phyloP scores from a whole-genome alignment of 192 early-diverging fungal genomes.

The Linnemannia hyalina region DNA sequence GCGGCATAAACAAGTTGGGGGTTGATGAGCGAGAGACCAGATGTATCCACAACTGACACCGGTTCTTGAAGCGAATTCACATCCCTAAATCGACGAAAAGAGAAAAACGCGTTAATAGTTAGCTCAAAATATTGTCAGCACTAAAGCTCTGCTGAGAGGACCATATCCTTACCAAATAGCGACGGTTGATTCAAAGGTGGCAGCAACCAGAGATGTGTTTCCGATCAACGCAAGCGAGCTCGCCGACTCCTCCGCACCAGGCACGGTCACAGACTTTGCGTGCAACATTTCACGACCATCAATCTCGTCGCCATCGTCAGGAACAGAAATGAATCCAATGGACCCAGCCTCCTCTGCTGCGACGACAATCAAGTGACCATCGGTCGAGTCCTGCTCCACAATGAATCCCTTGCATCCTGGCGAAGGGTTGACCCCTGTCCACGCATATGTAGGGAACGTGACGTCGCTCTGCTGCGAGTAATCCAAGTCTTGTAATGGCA shows the following conservation, averaged over 20 bases:
- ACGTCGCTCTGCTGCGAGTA: background rate
- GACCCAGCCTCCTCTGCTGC: conserved; percentile 12
- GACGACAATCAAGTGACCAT: conserved; percentile 3
- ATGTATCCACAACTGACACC: background rate
- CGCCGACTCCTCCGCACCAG: background rate
- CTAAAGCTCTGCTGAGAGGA: background rate
- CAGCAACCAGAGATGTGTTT: background rate
- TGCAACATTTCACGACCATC: background rate
- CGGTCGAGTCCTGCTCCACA: background rate
- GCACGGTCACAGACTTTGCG: background rate
- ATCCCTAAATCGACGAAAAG: conserved; percentile 2
- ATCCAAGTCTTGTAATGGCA: conserved; percentile 4
- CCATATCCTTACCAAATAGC: background rate
- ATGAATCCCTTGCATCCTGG: background rate
- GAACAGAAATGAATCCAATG: conserved; percentile 18
- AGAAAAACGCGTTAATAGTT: background rate
- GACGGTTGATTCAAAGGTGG: background rate
- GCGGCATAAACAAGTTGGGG: conserved; percentile 20
- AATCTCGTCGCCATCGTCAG: background rate
- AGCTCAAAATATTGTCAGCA: background rate
- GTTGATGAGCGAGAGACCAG: background rate
- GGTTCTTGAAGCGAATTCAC: background rate
- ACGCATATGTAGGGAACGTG: background rate
- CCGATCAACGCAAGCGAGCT: background rate
- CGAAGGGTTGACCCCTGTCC: background rate